Evolutionary conservation across 225 moss, liverwort and hornwort species (phyloP).

Genomic region (Pseudisothecium myosuroides): DNA sequence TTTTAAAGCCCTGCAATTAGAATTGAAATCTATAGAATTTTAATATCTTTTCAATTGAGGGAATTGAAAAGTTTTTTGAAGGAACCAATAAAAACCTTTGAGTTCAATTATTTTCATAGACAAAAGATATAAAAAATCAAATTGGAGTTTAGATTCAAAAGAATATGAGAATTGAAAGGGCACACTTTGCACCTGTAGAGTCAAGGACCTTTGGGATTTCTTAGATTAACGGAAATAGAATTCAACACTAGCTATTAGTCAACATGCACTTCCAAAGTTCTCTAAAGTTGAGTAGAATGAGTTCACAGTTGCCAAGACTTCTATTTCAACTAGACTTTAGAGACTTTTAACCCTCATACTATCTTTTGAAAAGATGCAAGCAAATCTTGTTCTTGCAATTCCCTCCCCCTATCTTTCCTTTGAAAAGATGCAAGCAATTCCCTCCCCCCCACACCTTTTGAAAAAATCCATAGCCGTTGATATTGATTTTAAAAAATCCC

Average conservation of each 20-base stretch:
- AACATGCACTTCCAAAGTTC: no score
- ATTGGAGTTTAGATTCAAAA: no score
- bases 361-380: no score
- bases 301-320: neutral
- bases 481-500: no score
- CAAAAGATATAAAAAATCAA: neutral
- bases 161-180: neutral
- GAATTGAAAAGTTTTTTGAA: neutral
- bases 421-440: no score
- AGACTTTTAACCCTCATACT: neutral
- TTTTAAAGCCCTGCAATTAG: neutral
- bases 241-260: neutral
- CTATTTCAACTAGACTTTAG: rapidly evolving
- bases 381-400: no score
- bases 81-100: neutral
- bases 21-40: neutral
- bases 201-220: neutral
- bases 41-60: neutral
- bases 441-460: no score
- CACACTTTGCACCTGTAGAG: neutral
- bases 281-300: no score
- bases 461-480: no score
- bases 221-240: neutral
- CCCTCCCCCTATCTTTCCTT: no score
- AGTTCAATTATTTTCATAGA: neutral